phyloP scores from a whole-genome alignment of 2,329 filamentous ascomycete species.

The Aphanoascus verrucosus region DNA sequence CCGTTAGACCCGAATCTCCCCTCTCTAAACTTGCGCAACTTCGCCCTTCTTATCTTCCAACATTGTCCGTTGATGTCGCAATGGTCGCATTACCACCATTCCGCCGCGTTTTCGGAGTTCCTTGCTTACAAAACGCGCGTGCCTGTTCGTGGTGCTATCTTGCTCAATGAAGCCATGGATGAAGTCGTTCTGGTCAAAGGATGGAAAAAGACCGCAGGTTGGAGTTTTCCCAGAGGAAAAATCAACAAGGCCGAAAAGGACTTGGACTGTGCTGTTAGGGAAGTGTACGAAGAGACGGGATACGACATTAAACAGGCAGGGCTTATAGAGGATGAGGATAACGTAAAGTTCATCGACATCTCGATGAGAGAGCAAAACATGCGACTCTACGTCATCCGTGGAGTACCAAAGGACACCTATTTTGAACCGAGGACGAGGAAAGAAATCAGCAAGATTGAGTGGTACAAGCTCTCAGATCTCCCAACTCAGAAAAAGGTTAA shows the following conservation, averaged over 20 bases:
- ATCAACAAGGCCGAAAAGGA: conserved; percentile 97
- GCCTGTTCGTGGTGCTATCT: conserved; percentile 84
- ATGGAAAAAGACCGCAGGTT: conserved; percentile 93
- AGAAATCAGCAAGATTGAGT: conserved; percentile 93
- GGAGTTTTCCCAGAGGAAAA: conserved; percentile 94
- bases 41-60: conserved; percentile 83
- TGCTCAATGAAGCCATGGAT: conserved; percentile 92
- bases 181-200: conserved; percentile 87
- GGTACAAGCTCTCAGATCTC: conserved; percentile 83
- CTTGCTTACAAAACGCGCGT: conserved; percentile 89
- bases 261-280: conserved; percentile 81
- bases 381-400: conserved; percentile 80
- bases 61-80: conserved; percentile 81
- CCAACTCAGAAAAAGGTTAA: conserved; percentile 69
- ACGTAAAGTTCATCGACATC: conserved; percentile 74
- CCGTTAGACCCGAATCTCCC: conserved; percentile 76
- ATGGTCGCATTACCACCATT: conserved; percentile 67
- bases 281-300: conserved; percentile 94
- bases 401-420: conserved; percentile 72
- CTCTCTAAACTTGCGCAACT: conserved; percentile 71
- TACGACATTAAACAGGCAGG: conserved; percentile 69
- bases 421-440: conserved; percentile 90
- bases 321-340: conserved; percentile 59
- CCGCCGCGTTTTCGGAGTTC: conserved; percentile 81
- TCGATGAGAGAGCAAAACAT: conserved; percentile 89